Evolutionary conservation across 495 filamentous ascomycete genomes (phyloP), one percentile per base, ranked within the genome.

Genomic region (Podospora tetraspora): DNA sequence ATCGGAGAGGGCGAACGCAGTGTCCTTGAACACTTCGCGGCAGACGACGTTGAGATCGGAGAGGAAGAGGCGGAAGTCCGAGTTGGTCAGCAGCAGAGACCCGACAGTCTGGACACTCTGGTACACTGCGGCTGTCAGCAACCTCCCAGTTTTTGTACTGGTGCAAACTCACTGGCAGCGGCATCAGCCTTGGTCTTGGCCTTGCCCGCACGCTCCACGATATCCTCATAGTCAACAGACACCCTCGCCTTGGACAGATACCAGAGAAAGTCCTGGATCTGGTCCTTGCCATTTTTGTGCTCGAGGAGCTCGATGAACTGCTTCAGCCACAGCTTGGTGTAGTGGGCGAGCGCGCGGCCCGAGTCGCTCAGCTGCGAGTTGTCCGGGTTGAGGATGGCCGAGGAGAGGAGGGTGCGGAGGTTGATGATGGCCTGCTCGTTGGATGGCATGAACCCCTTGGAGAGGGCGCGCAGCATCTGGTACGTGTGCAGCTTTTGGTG

Each of bases 221-320:
- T 74, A 64, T 92, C 84, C 21, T 85, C 84, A 3, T 86, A 81
- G 74, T 97, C 90, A 2, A 97, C 72, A 11, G 85, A 84, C 29
- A 93, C 80, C 29, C 85, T 85, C 21, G 91, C 88, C 72, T 90
- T 90, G 64, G 89, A 79, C 63, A 96, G 78, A 72, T 87, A 93
- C 93, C 94, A 98, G 60, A 97, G 81, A 68, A 97, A 91, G 68
- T 97, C 91, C 77, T 98, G 94, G 57, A 97, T 84, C 73, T 95
- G 88, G 78, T 97, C 93, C n/a, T 86, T 72, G 67, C 81, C 78
- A 76, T 97, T 97, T 84, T 97, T 98, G 68, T 92, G 82, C 66
- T 85, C 82, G 25, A 97, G 74, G 16, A 96, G 78, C 34, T 91
- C 87, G 70, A 96, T 93, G 71, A 96, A 87, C 61, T 90, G 79